Base-by-base conservation (phyloP, 2,329 filamentous ascomycete species). In the Fusarium lyarnte region DNA sequence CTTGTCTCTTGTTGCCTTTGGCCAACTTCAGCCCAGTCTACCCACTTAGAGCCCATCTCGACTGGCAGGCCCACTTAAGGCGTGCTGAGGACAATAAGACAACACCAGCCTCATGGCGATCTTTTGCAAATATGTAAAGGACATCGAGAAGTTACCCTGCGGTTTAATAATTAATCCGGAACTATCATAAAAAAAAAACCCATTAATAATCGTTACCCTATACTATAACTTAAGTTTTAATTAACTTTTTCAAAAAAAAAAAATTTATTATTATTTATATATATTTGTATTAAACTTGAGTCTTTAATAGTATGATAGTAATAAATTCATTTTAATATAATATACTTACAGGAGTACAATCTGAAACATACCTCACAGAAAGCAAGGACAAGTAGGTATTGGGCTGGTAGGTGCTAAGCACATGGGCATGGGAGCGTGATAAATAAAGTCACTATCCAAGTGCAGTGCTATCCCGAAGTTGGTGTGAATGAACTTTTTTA, bases 71-170 rank as follows among this genome's bases (percentile, higher is more conserved):
- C 71, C 70, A 74, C 71, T 61, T 67, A 45, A 64, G 52, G 23
- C 62, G 55, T 45, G 66, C 61, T 66, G 25, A 61, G 60, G 36
- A 58, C 39, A 60, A 42, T 31, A 36, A 64, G 55, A 23, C 46
- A 70, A n/a, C 59, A 69, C 72, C 72, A 75, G 64, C 73, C 73
- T 75, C 73, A 67, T 39, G 54, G 58, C 62, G 74, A 75, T 70
- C 66, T 66, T 70, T 63, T 58, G 57, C 63, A 63, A 35, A 53
- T 33, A 53, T 36, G 25, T 31, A 35, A 21, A n/a, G 35, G 17
- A 17, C 25, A 58, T 63, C 27, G 29, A 46, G 23, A 62, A 39
- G 35, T 57, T 36, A 43, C n/a, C 39, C 31, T 16, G 13, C 61
- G 65, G 58, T 12, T 58, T 42, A 69, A 69, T 21, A 47, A 4